Conservation (phyloP, 1,284 basidiomycete species). For the Sanghuangporus baumii region DNA sequence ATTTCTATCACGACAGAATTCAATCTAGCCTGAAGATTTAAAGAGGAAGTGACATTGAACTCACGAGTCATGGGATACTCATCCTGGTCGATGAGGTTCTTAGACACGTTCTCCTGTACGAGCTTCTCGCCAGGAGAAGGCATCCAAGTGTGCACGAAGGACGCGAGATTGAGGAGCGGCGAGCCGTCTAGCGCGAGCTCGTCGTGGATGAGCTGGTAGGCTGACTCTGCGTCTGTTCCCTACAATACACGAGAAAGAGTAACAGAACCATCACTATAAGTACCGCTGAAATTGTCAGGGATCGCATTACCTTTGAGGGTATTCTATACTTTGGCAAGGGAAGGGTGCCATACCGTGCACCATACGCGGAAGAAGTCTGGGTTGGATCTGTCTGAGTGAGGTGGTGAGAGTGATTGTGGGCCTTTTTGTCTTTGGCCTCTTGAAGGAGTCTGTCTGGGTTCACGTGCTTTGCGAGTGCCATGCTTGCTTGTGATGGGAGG, state of each 20-base stretch:
- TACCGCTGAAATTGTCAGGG: neutral
- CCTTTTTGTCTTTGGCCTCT: constrained; percentile 40
- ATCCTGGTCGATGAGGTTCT: constrained; percentile 89
- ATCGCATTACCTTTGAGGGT: constrained; percentile 41
- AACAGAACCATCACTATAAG: neutral
- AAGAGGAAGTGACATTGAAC: constrained; percentile 24
- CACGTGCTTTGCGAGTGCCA: constrained; percentile 59
- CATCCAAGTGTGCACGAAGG: constrained; percentile 59
- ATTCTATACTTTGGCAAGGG: constrained; percentile 65
- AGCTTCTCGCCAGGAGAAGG: constrained; percentile 64
- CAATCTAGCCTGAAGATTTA: too few relatives aligned
- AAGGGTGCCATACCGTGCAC: constrained; percentile 56
- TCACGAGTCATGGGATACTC: constrained; percentile 84
- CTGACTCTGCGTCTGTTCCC: constrained; percentile 51
- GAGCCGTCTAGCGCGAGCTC: constrained; percentile 80
- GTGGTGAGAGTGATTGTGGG: constrained; percentile 29
- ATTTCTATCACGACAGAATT: constrained; percentile 37
- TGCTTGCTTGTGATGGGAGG: constrained; percentile 16
- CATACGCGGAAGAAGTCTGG: constrained; percentile 43
- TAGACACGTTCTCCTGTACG: constrained; percentile 80
- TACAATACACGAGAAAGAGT: constrained; percentile 22
- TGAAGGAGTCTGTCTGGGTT: constrained; percentile 57
- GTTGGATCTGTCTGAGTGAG: constrained; percentile 33
- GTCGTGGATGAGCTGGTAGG: constrained; percentile 82
- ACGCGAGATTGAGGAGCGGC: constrained; percentile 79